Base-by-base conservation (phyloP, 768 basidiomycete species). In the Trametes gibbosa region DNA sequence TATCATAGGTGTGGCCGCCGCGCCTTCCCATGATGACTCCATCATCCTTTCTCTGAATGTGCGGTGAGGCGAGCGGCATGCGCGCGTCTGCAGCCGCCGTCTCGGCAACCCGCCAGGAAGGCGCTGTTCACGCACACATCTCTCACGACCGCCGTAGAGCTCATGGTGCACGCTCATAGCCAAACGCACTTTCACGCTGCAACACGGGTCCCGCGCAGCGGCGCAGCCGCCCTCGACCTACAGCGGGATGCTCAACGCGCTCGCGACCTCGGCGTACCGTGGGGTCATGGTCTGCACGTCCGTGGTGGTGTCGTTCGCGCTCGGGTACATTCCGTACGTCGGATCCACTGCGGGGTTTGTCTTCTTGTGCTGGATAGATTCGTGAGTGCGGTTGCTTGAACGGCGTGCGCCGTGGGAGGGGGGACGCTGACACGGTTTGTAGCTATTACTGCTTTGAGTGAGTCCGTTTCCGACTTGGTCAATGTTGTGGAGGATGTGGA, bases 391-490 rank as follows among this genome's bases (percentile, higher is more conserved):
- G 17, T 14, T 3, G 10, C 37, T 14, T 54, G n/a, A 29, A 14
- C 4, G 16, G 27, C 48, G n/a, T 35, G 29, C 8, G 42, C 35
- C 24, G 1, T 12, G 1, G 2, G 47, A 32, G 7, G 16, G 29
- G 7, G 5, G n/a, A n/a, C 32, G n/a, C 51, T 60, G 21, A 58
- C n/a, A 25, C 25, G 24, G 23, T 63, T 41, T 14, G 25, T 56
- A 92, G 91, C 47, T 95, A 92, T 71, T 95, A 95, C 73, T 92
- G 87, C 72, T 95, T 94, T 66, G 92, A 95, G 91, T 93, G 69
- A 74, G 80, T 65, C 24, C 10, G 77, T 17, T 58, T 23, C 24
- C 29, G 23, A 3, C 23, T 32, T 32, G 29, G 29, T 32, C 10
- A n/a, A n/a, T n/a, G n/a, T n/a, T n/a, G n/a, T n/a, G n/a, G n/a